Evolutionary conservation across 441 rosid genomes (phyloP).

Genomic region (Eruca vesicaria): DNA sequence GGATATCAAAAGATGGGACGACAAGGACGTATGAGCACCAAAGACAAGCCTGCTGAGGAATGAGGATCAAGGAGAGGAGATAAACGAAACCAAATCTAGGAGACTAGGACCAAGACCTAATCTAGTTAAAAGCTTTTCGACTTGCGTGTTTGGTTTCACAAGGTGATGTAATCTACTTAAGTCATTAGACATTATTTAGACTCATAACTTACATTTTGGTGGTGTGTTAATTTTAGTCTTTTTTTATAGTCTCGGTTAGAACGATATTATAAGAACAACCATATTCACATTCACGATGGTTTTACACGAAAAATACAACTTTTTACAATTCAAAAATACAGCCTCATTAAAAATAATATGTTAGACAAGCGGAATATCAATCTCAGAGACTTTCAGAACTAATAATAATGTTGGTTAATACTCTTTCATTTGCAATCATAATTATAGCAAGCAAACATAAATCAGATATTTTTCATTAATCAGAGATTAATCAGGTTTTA

Average conservation of each 20-base stretch:
- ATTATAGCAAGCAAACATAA: neutral
- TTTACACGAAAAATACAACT: neutral
- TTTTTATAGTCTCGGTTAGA: neutral
- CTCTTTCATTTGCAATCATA: neutral
- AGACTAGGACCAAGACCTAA: conserved; percentile 35
- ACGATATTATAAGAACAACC: neutral
- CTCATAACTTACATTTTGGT: neutral
- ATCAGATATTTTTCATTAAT: neutral
- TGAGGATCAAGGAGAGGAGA: conserved; percentile 33
- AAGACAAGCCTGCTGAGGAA: conserved; percentile 41
- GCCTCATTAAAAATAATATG: neutral
- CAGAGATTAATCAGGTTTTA: neutral
- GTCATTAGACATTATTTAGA: too few species aligned
- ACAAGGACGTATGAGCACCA: conserved; percentile 63
- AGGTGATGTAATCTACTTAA: neutral
- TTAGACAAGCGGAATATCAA: neutral
- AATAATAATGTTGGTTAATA: neutral
- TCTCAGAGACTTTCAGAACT: neutral
- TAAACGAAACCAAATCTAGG: conserved; percentile 51
- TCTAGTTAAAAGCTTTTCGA: neutral
- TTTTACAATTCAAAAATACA: neutral
- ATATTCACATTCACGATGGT: neutral
- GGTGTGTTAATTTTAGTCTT: neutral
- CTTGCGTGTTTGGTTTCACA: neutral
- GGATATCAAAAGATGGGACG: conserved; percentile 73